Evolutionary conservation across 2,329 filamentous ascomycete genomes (phyloP).

Genomic region (Rhinocladiella similis): DNA sequence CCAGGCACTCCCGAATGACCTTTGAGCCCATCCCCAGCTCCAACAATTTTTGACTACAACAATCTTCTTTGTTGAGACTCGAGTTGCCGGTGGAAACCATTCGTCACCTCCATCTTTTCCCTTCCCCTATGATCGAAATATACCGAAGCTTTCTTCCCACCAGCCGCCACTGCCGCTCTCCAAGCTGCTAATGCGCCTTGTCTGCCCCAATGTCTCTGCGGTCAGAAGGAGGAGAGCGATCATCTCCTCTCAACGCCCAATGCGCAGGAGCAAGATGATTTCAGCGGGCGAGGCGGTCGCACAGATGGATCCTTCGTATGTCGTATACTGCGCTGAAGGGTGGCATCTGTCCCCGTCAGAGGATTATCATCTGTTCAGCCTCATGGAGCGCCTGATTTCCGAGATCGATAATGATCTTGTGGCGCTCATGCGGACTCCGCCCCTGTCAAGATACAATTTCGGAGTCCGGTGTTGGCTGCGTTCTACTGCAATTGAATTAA

Average conservation of each 20-base stretch:
- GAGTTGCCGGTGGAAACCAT: not conserved
- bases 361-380: conserved; percentile 15
- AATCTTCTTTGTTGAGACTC: conserved; percentile 14
- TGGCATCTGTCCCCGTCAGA: not conserved
- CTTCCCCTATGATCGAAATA: not conserved
- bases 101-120: conserved; percentile 10
- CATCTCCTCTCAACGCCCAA: not conserved
- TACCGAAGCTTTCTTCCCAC: not conserved
- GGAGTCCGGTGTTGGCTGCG: conserved; percentile 21
- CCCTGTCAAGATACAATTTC: conserved; percentile 21
- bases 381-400: conserved; percentile 10
- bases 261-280: not conserved
- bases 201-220: conserved; percentile 11
- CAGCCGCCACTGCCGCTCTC: not conserved
- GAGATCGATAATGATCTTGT: conserved; percentile 11
- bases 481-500: conserved; percentile 1
- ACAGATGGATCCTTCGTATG: conserved; percentile 14
- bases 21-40: conserved; percentile 14
- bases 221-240: conserved; percentile 10
- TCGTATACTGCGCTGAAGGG: not conserved
- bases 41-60: conserved; percentile 16
- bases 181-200: not conserved
- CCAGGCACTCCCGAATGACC: conserved; percentile 6
- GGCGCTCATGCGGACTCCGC: conserved; percentile 19
- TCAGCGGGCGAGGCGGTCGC: conserved; percentile 1